A percentile compares a stretch with the other conserved stretches of the same genome.
These are phyloP conservation scores for Ustilago sp. DNA, from an alignment of 1,284 basidiomycete species.

Conservation along the genomic window DNA sequence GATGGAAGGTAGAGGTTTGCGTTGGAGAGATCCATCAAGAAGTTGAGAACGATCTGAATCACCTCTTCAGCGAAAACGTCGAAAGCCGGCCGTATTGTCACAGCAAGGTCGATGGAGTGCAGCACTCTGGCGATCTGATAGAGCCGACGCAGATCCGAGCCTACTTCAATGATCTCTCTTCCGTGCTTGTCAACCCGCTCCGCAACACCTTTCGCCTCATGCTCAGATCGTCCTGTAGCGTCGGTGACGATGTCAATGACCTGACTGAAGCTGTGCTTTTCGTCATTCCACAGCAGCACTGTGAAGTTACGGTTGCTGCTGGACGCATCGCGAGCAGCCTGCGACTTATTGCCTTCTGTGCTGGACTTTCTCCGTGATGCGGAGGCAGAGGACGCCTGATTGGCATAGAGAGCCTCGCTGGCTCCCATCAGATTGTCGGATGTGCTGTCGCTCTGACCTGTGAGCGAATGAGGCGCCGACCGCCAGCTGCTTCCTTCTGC, in stretches of 20 bases:
- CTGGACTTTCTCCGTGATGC: constrained; percentile 23
- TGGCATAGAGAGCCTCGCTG: constrained; percentile 15
- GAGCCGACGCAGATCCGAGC: constrained; percentile 77
- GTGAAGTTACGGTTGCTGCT: constrained; percentile 74
- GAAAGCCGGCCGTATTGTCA: constrained; percentile 86
- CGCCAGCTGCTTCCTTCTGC: constrained; percentile 27
- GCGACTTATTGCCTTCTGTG: constrained; percentile 19
- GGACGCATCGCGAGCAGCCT: constrained; percentile 2
- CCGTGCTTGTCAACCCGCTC: constrained; percentile 82
- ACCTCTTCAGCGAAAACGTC: constrained; percentile 92
- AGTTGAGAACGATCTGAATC: constrained; percentile 72
- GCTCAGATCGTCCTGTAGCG: constrained; percentile 54
- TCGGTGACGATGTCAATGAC: constrained; percentile 77
- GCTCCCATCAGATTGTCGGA: constrained; percentile 13
- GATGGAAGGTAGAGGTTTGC: constrained; percentile 54
- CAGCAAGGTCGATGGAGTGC: constrained; percentile 88
- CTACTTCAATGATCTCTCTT: constrained; percentile 85
- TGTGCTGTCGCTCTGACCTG: background rate
- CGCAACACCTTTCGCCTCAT: constrained; percentile 75
- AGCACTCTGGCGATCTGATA: constrained; percentile 85
- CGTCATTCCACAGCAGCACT: constrained; percentile 94
- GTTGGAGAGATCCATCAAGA: constrained; percentile 64
- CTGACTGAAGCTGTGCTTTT: constrained; percentile 93
- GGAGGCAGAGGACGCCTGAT: constrained; percentile 9
- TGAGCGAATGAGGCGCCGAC: constrained; percentile 14